Evolutionary conservation across 352 stramenopile genomes (phyloP), one percentile per base, ranked within the genome.

Genomic region (Pythium guiyangense): DNA sequence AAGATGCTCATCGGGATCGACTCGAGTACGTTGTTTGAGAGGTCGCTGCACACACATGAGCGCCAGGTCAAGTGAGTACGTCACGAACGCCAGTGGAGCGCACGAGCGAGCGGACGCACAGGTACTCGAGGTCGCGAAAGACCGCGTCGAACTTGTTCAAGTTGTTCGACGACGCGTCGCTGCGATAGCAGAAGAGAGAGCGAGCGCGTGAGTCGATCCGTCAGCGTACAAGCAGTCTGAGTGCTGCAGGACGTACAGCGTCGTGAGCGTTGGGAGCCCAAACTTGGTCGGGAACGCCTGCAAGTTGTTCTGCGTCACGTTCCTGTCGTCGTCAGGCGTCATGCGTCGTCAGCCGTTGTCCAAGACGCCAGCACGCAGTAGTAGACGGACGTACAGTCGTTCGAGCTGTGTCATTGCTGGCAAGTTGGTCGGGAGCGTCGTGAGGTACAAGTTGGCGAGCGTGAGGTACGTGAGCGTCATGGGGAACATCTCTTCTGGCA

Each of bases 91-190:
- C 1, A 6, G 6, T 37, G 31, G 9, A 37, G 4, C 6, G 31
- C 9, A 9, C 9, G 31, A 37, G 4, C 6, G 6, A 9, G n/a
- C n/a, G 31, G 31, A 58, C 57, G 10, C 39, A 63, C 57, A 63
- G 22, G 17, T 63, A 63, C 37, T 51, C 44, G 15, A 63, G 44
- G 35, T 57, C 57, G 17, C 40, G 57, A 1, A 25, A 45, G 4
- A 48, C 20, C 17, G 49, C 57, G 25, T 57, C 44, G 17, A 63
- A 63, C 39, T 49, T 56, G 17, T 46, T 50, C 20, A 63, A 34
- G 35, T 52, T 63, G 57, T 63, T 63, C 37, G 49, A 57, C 31
- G 57, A 63, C 57, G 50, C 40, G 49, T 63, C 57, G 25, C 57
- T 63, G 11, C 4, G 20, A 11, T 4, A 3, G n/a, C n/a, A n/a